Conservation (phyloP, 139 green algal genomes). For the Tetradesmus obliquus region DNA sequence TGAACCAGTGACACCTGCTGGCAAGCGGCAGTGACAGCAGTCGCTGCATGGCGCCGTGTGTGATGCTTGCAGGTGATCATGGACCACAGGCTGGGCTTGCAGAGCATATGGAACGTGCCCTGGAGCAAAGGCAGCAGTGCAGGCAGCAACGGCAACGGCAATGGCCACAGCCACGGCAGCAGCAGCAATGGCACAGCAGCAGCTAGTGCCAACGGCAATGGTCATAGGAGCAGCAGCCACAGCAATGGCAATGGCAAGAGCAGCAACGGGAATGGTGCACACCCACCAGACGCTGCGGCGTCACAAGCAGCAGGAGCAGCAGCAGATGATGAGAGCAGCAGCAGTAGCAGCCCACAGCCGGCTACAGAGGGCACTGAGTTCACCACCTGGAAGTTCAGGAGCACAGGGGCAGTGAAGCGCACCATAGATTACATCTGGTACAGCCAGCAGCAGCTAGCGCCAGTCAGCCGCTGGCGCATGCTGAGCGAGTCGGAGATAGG, state of each 20-base stretch:
- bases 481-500: conserved; percentile 61
- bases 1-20: too few relatives aligned
- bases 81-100: conserved; percentile 8
- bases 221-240: background rate
- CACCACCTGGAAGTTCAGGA: conserved; percentile 69
- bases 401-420: conserved; percentile 54
- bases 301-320: conserved; percentile 22
- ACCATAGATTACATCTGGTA: conserved; percentile 76
- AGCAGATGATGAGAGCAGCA: conserved; percentile 1
- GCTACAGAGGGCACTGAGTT: conserved; percentile 46
- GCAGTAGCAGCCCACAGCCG: background rate
- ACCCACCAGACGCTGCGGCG: background rate
- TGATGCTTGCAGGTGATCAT: conserved; percentile 7
- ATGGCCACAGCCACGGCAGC: background rate
- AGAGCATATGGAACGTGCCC: conserved; percentile 44
- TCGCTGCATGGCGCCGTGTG: background rate
- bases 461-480: conserved; percentile 60
- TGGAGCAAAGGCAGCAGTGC: conserved; percentile 16
- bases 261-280: conserved; percentile 22
- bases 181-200: background rate
- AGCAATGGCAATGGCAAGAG: background rate
- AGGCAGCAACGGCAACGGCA: background rate
- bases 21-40: too few relatives aligned
- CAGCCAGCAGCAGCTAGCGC: conserved; percentile 47
- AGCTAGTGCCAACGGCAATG: conserved; percentile 10